These are phyloP conservation scores for Xylaria bambusicola DNA, from an alignment of 495 filamentous ascomycete species.

Conservation along the genomic window DNA sequence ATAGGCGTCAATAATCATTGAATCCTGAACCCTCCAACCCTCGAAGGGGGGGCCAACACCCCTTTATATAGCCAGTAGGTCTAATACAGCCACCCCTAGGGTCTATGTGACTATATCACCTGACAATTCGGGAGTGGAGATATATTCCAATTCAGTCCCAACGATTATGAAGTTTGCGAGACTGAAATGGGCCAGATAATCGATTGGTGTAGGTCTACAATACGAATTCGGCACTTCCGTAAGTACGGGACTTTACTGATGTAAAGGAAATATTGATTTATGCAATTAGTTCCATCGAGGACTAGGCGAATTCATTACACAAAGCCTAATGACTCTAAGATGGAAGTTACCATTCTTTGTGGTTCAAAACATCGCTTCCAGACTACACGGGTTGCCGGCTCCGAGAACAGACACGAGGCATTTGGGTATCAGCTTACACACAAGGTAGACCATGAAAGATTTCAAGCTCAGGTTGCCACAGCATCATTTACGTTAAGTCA, in stretches of 20 bases:
- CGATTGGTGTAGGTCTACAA: background rate
- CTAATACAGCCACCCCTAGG: too few relatives aligned
- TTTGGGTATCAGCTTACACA: constrained; percentile 22
- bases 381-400: constrained; percentile 4
- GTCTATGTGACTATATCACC: background rate
- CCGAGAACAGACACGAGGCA: background rate
- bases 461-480: constrained; percentile 20
- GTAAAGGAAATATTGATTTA: background rate
- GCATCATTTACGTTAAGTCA: too few relatives aligned
- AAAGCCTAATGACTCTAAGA: constrained; percentile 18
- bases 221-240: constrained; percentile 1
- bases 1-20: too few relatives aligned
- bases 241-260: background rate
- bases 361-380: constrained; percentile 21
- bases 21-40: too few relatives aligned
- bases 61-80: too few relatives aligned
- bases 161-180: background rate
- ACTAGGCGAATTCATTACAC: constrained; percentile 21
- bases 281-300: constrained; percentile 14
- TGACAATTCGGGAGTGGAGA: background rate
- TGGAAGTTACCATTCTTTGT: constrained; percentile 13
- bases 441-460: constrained; percentile 22
- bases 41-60: too few relatives aligned
- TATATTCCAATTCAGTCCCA: constrained; percentile 1
- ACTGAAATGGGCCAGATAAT: background rate